Evolutionary conservation across 176 grass and related monocot species (phyloP).

Genomic region (Triticum dicoccoides): DNA sequence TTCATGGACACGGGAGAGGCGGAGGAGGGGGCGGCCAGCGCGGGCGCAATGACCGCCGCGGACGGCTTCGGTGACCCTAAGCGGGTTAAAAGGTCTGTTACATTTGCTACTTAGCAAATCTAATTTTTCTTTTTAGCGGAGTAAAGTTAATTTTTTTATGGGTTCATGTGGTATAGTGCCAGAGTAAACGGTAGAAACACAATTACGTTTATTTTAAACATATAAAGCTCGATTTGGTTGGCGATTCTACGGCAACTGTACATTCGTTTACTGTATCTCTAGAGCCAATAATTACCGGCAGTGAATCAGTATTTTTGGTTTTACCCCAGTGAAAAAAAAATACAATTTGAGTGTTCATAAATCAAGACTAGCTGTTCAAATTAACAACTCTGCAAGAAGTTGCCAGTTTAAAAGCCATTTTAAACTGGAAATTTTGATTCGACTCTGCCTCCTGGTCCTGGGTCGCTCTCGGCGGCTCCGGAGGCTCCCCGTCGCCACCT

Average conservation of each 20-base stretch:
- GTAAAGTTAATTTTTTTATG: too few species aligned
- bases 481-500: too few species aligned
- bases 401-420: background rate
- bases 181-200: constrained; percentile 1
- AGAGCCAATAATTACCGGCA: background rate
- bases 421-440: background rate
- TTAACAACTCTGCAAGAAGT: background rate
- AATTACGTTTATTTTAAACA: background rate
- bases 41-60: background rate
- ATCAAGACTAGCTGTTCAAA: background rate
- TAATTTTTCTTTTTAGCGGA: background rate
- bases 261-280: background rate
- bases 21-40: constrained; percentile 26
- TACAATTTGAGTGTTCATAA: background rate
- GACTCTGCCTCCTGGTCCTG: too few species aligned
- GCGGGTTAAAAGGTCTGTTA: constrained; percentile 78
- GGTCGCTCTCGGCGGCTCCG: too few species aligned
- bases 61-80: constrained; percentile 58
- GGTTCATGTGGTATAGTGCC: background rate
- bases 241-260: background rate
- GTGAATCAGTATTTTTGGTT: background rate
- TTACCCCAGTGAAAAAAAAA: background rate
- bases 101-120: background rate
- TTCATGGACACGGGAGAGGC: constrained; percentile 48
- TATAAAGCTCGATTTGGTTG: background rate